Conservation (phyloP, 163 green algal genomes). For the Volvox carteri region DNA sequence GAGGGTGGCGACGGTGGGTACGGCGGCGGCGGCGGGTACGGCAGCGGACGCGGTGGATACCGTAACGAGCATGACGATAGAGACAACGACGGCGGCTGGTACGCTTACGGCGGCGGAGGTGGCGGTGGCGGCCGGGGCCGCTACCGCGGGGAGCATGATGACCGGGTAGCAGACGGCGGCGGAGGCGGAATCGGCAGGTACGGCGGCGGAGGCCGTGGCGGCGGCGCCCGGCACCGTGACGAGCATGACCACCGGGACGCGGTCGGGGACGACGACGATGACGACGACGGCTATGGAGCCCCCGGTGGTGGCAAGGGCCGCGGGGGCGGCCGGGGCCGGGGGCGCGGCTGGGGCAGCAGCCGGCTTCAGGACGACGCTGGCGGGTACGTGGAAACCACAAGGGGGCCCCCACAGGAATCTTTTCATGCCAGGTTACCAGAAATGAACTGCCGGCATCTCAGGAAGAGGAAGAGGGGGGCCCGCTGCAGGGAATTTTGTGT, state of each 20-base stretch:
- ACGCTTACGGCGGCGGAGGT: not conserved
- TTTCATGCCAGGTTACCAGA: not conserved
- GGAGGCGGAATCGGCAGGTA: not conserved
- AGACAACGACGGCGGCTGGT: not conserved
- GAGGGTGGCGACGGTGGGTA: not conserved
- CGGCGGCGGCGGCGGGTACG: not conserved
- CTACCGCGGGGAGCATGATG: constrained; percentile 20
- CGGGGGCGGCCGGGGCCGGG: not conserved
- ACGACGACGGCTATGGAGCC: not conserved
- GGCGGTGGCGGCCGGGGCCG: not conserved
- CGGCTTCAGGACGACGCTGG: not conserved
- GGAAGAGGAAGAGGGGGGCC: too few species aligned
- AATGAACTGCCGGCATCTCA: not conserved
- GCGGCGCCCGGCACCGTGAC: not conserved
- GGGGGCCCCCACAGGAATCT: too few species aligned
- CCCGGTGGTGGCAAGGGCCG: too few species aligned
- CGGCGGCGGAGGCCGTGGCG: not conserved
- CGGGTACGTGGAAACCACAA: not conserved
- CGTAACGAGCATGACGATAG: not conserved
- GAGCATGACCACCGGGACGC: constrained; percentile 31
- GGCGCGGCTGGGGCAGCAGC: not conserved
- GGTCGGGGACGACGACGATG: not conserved
- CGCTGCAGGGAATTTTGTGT: too few species aligned
- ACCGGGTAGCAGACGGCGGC: constrained; percentile 1
- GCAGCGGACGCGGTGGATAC: not conserved